Base-by-base conservation (phyloP, 1,284 basidiomycete genomes). In the Microbotryum intermedium region DNA sequence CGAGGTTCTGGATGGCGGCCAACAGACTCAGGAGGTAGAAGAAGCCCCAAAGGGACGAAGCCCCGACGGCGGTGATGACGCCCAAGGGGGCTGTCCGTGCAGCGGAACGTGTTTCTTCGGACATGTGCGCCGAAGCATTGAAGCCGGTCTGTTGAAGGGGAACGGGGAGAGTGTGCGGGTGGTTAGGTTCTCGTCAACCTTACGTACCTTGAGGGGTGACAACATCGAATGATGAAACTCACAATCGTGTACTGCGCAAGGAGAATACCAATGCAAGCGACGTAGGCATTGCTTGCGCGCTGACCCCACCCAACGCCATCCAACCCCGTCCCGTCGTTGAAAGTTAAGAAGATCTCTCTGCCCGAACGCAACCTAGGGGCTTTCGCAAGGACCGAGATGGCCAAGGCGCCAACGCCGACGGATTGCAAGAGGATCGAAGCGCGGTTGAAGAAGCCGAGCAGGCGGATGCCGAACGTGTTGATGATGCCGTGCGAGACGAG, bases 101-200 rank as follows among this genome's bases (percentile, higher is more conserved):
- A 9, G 86, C 85, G 70, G 87, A 85, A 52, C 77, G 80, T 0
- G 86, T 88, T 73, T 88, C 86, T 74, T 88, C 86, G 0, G 84
- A 84, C 84, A 87, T 84, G 82, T 86, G 69, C 11, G 56, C 51
- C 9, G 52, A 55, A 0, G 70, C 70, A 39, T 70, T 64, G 47
- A 70, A 70, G 16, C 51, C 30, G 34, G 21, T 42, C n/a, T 43
- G 30, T 49, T 29, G 23, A n/a, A n/a, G n/a, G n/a, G n/a, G n/a
- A n/a, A n/a, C n/a, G n/a, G n/a, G 47, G 23, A 16, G 25, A 49
- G 20, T 16, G n/a, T n/a, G n/a, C n/a, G 25, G 25, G 25, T n/a
- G 28, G 34, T 29, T 20, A 44, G 53, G 18, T 23, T 42, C n/a
- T n/a, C n/a, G n/a, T n/a, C 42, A 9, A 23, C 18, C 21, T 20